Percentiles rank a stretch among this genome's conserved stretches.
Conservation (phyloP, 148 eudicot genomes). For the Rhododendron ferrugineum region DNA sequence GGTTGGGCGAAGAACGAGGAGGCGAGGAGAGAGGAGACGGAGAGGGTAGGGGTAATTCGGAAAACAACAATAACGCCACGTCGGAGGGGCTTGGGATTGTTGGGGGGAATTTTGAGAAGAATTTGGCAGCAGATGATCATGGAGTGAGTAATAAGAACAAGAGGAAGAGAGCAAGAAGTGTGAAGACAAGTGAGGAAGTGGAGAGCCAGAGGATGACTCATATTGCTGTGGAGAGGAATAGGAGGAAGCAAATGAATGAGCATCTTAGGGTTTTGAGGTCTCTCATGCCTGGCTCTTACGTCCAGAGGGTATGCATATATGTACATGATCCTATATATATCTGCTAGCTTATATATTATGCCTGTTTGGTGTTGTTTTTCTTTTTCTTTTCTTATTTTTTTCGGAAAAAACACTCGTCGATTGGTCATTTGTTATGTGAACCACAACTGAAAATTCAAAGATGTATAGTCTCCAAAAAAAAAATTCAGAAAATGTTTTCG, state of each 20-base stretch:
- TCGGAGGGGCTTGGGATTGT: constrained; percentile 18
- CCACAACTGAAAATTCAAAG: not conserved
- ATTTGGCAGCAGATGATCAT: not conserved
- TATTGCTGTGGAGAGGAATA: constrained; percentile 83
- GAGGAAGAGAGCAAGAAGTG: constrained; percentile 76
- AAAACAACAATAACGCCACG: not conserved
- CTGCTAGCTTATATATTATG: not conserved
- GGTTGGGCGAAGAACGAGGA: constrained; percentile 10
- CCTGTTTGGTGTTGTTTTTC: not conserved
- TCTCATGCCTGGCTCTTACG: constrained; percentile 98
- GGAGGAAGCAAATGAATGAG: constrained; percentile 98
- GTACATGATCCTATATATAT: not conserved
- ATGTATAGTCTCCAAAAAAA: not conserved
- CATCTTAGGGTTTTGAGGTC: constrained; percentile 89
- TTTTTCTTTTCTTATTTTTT: not conserved
- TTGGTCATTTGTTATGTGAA: not conserved
- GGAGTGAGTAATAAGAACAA: constrained; percentile 47
- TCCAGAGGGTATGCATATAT: constrained; percentile 66
- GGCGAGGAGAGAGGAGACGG: constrained; percentile 17
- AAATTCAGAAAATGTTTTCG: not conserved
- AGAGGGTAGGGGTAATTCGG: constrained; percentile 17
- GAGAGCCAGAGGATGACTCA: constrained; percentile 98
- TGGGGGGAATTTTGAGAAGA: constrained; percentile 32
- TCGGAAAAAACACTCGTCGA: not conserved
- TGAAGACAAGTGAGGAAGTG: constrained; percentile 83